Conservation (phyloP, 805 yeast species). For the Metschnikowia amazonensis region DNA sequence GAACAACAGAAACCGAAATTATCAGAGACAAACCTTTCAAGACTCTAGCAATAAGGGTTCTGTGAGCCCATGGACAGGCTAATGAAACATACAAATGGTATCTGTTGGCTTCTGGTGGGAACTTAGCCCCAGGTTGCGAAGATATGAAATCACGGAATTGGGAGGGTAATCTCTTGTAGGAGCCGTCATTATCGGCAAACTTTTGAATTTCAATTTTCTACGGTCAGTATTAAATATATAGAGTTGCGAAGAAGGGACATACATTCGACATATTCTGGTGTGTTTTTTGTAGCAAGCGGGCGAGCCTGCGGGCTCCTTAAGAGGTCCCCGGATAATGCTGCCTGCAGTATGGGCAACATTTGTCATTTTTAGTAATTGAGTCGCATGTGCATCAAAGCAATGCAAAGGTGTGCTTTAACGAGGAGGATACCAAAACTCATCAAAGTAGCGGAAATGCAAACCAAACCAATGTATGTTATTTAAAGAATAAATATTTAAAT, state of each 20-base stretch:
- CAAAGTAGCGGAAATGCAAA: too few relatives aligned
- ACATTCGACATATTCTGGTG: conserved; percentile 3
- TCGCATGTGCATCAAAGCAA: background rate
- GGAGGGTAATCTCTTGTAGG: conserved; percentile 51
- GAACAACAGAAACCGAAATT: conserved; percentile 73
- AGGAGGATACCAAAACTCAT: background rate
- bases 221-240: background rate
- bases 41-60: conserved; percentile 68
- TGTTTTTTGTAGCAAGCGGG: background rate
- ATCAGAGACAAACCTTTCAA: conserved; percentile 65
- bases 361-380: conserved; percentile 2
- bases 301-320: background rate
- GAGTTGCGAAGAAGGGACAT: background rate
- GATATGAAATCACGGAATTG: conserved; percentile 66
- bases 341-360: conserved; percentile 1
- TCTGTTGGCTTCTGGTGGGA: conserved; percentile 71
- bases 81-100: conserved; percentile 83
- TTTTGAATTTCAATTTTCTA: conserved; percentile 41
- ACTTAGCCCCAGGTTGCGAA: conserved; percentile 52
- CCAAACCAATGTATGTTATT: background rate
- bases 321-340: background rate
- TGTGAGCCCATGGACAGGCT: conserved; percentile 97
- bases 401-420: background rate
- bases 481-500: background rate
- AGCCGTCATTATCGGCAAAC: conserved; percentile 51